Evolutionary conservation across 257 asterid genomes (phyloP).

Genomic region (Scutellaria minor): DNA sequence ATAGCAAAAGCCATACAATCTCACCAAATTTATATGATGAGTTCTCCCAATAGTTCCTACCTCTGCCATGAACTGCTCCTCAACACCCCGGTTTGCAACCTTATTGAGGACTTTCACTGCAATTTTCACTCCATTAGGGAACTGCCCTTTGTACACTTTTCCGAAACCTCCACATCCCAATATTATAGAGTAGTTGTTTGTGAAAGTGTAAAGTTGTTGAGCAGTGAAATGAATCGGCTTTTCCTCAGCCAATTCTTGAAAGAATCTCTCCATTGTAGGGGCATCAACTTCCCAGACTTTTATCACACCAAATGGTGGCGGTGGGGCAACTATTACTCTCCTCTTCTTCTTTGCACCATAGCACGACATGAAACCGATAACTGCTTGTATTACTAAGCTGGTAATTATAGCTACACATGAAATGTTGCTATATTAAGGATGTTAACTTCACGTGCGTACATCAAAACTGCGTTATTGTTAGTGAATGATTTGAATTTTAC

Average conservation of each 20-base stretch:
- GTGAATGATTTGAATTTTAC: too few relatives aligned
- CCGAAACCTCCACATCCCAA: conserved; percentile 48
- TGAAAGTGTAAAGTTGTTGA: conserved; percentile 41
- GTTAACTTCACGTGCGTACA: too few relatives aligned
- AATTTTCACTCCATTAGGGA: conserved; percentile 40
- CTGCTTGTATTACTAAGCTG: too few relatives aligned
- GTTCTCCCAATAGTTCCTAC: conserved; percentile 43
- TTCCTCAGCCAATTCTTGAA: conserved; percentile 41
- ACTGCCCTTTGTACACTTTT: conserved; percentile 37
- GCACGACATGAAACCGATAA: too few relatives aligned
- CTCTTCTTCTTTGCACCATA: too few relatives aligned
- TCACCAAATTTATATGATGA: conserved; percentile 43
- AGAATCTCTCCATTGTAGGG: conserved; percentile 49
- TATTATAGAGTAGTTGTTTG: conserved; percentile 38
- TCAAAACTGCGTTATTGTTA: too few relatives aligned
- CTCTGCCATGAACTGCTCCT: conserved; percentile 52
- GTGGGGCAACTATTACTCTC: too few relatives aligned
- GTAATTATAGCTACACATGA: too few relatives aligned
- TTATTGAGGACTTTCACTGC: conserved; percentile 47
- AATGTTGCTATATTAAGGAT: too few relatives aligned
- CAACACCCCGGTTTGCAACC: conserved; percentile 14
- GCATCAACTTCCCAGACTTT: conserved; percentile 40
- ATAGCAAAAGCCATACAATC: conserved; percentile 46
- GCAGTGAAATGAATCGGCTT: conserved; percentile 46
- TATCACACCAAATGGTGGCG: conserved; percentile 9